phyloP scores from a whole-genome alignment of 2,329 filamentous ascomycete genomes.

The Nemania serpens region DNA sequence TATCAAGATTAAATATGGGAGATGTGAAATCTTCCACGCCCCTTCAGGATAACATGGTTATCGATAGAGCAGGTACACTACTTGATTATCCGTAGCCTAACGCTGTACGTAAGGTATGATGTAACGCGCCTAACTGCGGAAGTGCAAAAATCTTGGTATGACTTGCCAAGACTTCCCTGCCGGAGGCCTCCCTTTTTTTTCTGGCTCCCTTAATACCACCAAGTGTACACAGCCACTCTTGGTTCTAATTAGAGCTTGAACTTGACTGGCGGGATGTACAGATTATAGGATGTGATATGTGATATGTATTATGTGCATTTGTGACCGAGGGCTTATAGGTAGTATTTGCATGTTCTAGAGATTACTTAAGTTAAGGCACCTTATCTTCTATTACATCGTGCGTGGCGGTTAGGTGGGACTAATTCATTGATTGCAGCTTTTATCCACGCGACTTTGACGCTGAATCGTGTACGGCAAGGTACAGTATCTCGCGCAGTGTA shows the following conservation, averaged over 20 bases:
- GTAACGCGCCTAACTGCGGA: neutral
- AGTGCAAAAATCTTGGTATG: neutral
- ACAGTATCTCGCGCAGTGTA: no score
- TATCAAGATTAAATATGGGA: no score
- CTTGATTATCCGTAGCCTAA: no score
- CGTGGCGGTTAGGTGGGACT: no score
- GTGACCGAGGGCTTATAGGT: slow-evolving; percentile 2
- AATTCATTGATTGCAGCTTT: neutral
- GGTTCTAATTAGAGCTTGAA: slow-evolving; percentile 5
- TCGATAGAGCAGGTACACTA: no score
- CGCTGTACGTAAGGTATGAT: no score
- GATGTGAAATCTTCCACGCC: no score
- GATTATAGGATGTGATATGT: slow-evolving; percentile 1
- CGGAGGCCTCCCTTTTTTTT: slow-evolving; percentile 26
- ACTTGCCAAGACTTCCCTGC: slow-evolving; percentile 12
- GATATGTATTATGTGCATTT: slow-evolving; percentile 14
- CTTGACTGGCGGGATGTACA: slow-evolving; percentile 5
- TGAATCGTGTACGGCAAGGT: neutral
- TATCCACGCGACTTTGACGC: neutral
- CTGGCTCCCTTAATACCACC: no score
- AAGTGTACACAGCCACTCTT: slow-evolving; percentile 34
- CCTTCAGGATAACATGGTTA: no score
- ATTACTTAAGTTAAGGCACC: no score
- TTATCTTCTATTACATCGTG: no score
- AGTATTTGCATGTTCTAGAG: neutral